Conservation (phyloP, 805 yeast species). For the Pichia sporocuriosa region DNA sequence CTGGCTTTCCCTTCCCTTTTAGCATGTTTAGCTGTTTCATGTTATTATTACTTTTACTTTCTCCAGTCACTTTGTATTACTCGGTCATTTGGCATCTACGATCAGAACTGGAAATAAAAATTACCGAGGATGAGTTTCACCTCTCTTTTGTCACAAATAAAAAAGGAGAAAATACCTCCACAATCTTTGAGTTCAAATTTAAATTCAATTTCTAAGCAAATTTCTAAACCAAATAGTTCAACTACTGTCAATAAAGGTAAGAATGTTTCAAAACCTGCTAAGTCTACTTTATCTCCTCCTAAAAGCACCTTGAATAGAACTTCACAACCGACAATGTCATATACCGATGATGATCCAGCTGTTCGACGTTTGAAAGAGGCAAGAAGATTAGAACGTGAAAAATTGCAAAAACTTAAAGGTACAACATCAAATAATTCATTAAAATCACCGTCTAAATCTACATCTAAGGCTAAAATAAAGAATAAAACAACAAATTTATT, state of each 20-base stretch:
- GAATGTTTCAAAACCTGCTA: not conserved
- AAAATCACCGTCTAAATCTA: not conserved
- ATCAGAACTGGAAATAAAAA: not conserved
- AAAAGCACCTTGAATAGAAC: not conserved
- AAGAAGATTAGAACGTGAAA: constrained; percentile 48
- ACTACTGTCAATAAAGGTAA: constrained; percentile 16
- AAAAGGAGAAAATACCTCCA: constrained; percentile 22
- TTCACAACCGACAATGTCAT: too few species aligned
- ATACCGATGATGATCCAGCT: constrained; percentile 54
- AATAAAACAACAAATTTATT: too few species aligned
- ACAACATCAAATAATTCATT: constrained; percentile 11
- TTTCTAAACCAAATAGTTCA: too few species aligned
- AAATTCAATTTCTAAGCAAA: too few species aligned
- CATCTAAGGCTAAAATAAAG: too few species aligned
- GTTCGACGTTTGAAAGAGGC: constrained; percentile 63
- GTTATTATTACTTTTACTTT: too few species aligned
- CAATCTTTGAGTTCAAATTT: too few species aligned
- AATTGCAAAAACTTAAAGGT: constrained; percentile 30
- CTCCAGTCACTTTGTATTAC: too few species aligned
- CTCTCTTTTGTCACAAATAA: constrained; percentile 26
- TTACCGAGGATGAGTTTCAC: constrained; percentile 12
- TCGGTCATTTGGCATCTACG: too few species aligned
- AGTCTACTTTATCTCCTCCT: not conserved
- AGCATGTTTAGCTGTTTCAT: too few species aligned
- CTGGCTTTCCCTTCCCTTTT: too few species aligned